Evolutionary conservation across 176 grass and related monocot species (phyloP).

Genomic region (Secale cereale): DNA sequence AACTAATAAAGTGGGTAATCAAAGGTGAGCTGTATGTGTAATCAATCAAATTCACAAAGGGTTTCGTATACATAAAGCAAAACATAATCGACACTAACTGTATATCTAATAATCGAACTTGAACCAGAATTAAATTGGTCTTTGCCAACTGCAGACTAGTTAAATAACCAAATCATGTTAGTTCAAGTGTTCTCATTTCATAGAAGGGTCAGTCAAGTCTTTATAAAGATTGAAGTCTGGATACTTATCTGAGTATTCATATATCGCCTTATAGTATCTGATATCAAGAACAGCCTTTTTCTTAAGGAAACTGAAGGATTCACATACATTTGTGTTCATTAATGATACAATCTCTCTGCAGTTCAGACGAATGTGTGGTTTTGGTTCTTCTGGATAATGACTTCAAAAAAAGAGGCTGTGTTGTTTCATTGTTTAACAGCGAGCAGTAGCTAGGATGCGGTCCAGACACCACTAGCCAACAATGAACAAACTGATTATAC

Average conservation of each 20-base stretch:
- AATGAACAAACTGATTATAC: not conserved
- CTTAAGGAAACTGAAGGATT: not conserved
- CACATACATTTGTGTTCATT: not conserved
- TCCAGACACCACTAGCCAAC: not conserved
- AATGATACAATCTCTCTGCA: not conserved
- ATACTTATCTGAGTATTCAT: not conserved
- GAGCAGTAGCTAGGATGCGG: not conserved
- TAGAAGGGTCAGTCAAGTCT: not conserved
- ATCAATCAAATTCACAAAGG: not conserved
- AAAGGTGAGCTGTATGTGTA: not conserved
- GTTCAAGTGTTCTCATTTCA: not conserved
- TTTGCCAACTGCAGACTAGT: not conserved
- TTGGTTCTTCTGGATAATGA: not conserved
- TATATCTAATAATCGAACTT: not conserved
- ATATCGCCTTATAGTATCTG: not conserved
- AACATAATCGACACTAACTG: not conserved
- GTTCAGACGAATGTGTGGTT: not conserved
- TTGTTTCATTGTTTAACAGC: not conserved
- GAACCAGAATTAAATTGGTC: not conserved
- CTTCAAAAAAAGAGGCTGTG: too few species aligned
- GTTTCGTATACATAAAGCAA: not conserved
- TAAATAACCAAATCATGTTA: not conserved
- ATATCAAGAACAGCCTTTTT: not conserved
- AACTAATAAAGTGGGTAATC: not conserved
- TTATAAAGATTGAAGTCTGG: not conserved